A percentile compares a stretch with the other conserved stretches of the same genome.
Evolutionary conservation across 768 basidiomycete genomes (phyloP).

Genomic region (Saitozyma sp.): DNA sequence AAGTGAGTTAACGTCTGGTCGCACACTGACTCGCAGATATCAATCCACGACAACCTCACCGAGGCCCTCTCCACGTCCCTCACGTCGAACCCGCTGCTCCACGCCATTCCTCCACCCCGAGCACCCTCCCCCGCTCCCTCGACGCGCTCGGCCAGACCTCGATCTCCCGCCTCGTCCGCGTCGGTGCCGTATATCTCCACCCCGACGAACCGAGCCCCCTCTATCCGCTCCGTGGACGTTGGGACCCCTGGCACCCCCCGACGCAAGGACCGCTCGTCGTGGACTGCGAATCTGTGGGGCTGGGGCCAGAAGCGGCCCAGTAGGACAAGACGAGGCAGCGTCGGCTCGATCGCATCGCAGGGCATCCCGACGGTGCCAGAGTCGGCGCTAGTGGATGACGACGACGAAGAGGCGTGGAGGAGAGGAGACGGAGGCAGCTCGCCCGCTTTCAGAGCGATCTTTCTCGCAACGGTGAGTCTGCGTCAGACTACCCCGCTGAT

Average conservation of each 20-base stretch:
- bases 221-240: constrained; percentile 7
- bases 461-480: constrained; percentile 42
- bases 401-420: constrained; percentile 34
- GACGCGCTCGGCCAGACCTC: constrained; percentile 8
- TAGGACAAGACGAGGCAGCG: constrained; percentile 17
- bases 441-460: constrained; percentile 44
- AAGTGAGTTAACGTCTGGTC: constrained; percentile 10
- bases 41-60: constrained; percentile 42
- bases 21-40: constrained; percentile 10
- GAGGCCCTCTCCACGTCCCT: constrained; percentile 49
- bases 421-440: constrained; percentile 45
- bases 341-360: constrained; percentile 5
- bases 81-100: constrained; percentile 14
- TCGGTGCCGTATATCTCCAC: not conserved
- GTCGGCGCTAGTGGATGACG: constrained; percentile 13
- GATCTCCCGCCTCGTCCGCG: constrained; percentile 27
- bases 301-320: constrained; percentile 21
- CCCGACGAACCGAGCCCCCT: not conserved
- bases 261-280: constrained; percentile 18
- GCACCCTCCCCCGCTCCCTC: constrained; percentile 23
- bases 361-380: not conserved
- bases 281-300: constrained; percentile 45
- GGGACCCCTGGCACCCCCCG: not conserved
- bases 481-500: constrained; percentile 1
- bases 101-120: constrained; percentile 10